Evolutionary conservation across 306 rosid genomes (phyloP), one percentile per base, ranked within the genome.

Genomic region (Rosa chinensis): DNA sequence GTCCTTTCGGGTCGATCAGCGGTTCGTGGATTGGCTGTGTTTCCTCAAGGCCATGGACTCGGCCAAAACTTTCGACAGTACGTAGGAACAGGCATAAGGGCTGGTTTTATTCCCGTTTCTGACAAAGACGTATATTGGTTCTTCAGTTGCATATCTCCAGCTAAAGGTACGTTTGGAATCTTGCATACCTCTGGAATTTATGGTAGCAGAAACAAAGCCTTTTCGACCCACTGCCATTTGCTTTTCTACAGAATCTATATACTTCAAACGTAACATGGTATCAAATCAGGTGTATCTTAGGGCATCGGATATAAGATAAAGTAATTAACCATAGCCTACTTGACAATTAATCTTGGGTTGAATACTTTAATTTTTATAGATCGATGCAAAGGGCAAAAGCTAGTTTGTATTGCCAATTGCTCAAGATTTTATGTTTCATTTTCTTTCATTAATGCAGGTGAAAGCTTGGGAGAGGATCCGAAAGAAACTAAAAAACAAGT

Each of bases 21-120:
- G 3, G 74, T 47, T 32, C 80, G 83, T 11, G 86, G 86, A 4
- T 40, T 83, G 77, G 73, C 78, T 2, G 49, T 59, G 66, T 79
- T 5, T 48, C 78, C 83, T 1, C 53, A 79, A 25, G 86, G 80
- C 67, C 86, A 82, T 68, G 80, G 77, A 11, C 32, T 73, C 37
- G 66, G 58, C 18, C 47, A 73, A 21, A 79, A 56, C 17, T 16
- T 21, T 20, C 43, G 18, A 12, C 80, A 78, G 12, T 78, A 35
- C 39, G 62, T 82, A 14, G 66, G 67, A 3, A 14, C 18, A 4
- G 72, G 74, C 48, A 73, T 4, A 43, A 82, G 80, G 66, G 82
- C 77, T 40, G 86, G 86, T 14, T 62, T 77, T 39, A 42, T 45
- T 74, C 77, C 86, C 49, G 69, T 82, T 25, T 78, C 66, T 12